Percentiles rank a stretch among this genome's conserved stretches.
Evolutionary conservation across 1,284 basidiomycete species (phyloP).

Genomic region (Pseudozyma thailandica): DNA sequence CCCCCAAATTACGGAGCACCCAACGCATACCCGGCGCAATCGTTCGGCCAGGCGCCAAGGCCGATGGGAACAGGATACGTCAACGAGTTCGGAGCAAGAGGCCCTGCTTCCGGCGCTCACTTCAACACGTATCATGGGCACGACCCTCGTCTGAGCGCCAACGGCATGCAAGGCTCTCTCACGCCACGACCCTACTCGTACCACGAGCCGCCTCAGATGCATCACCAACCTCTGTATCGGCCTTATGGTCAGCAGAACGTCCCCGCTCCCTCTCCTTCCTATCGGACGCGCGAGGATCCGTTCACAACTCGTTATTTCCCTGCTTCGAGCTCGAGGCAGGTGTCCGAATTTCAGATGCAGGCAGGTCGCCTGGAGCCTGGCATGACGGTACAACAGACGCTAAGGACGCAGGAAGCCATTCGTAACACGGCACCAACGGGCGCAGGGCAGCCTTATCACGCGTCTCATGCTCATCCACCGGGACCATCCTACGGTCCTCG

Average conservation of each 20-base stretch:
- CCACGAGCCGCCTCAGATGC: slow-evolving; percentile 42
- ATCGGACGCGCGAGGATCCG: slow-evolving; percentile 52
- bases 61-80: slow-evolving; percentile 20
- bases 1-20: slow-evolving; percentile 18
- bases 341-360: slow-evolving; percentile 59
- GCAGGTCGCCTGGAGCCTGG: slow-evolving; percentile 54
- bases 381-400: slow-evolving; percentile 62
- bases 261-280: slow-evolving; percentile 12
- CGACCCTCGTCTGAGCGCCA: slow-evolving; percentile 27
- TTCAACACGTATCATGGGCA: slow-evolving; percentile 48
- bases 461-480: slow-evolving; percentile 21
- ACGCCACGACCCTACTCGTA: slow-evolving; percentile 55
- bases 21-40: slow-evolving; percentile 21
- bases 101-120: slow-evolving; percentile 10
- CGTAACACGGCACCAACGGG: slow-evolving; percentile 12
- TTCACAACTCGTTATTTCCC: slow-evolving; percentile 59
- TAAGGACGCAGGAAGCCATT: slow-evolving; percentile 54
- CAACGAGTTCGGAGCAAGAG: slow-evolving; percentile 41
- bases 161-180: slow-evolving; percentile 27
- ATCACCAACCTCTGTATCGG: slow-evolving; percentile 29
- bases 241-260: slow-evolving; percentile 26
- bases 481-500: slow-evolving; percentile 44
- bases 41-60: slow-evolving; percentile 19
- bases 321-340: slow-evolving; percentile 59
- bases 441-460: slow-evolving; percentile 18